These are phyloP conservation scores for Malassezia pachydermatis DNA, from an alignment of 1,284 basidiomycete species.

Conservation along the genomic window DNA sequence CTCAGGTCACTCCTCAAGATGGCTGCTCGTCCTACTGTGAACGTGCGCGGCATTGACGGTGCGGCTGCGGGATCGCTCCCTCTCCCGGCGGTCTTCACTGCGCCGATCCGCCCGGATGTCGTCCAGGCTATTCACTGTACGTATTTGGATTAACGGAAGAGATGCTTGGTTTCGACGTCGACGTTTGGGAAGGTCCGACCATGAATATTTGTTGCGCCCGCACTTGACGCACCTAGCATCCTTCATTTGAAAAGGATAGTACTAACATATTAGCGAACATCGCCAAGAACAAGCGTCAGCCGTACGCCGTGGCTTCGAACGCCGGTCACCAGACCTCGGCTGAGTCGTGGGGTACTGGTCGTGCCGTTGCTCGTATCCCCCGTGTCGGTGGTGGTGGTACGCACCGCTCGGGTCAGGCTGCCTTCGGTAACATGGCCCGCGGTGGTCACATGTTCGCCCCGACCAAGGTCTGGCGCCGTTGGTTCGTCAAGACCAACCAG, in stretches of 20 bases:
- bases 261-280: slow-evolving; percentile 65
- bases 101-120: slow-evolving; percentile 96
- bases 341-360: slow-evolving; percentile 99
- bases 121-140: slow-evolving; percentile 96
- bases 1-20: slow-evolving; percentile 16
- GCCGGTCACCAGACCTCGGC: slow-evolving; percentile 98
- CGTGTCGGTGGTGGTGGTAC: slow-evolving; percentile 99
- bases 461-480: slow-evolving; percentile 98
- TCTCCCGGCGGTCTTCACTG: slow-evolving; percentile 91
- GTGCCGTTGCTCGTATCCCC: slow-evolving; percentile 99
- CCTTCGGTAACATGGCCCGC: slow-evolving; percentile 62
- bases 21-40: slow-evolving; percentile 33
- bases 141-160: too few species aligned
- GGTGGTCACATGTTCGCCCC: slow-evolving; percentile 99
- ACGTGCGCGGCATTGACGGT: slow-evolving; percentile 50
- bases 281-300: slow-evolving; percentile 96
- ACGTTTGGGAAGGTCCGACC: neutral
- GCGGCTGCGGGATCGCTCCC: slow-evolving; percentile 73
- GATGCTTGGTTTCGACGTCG: neutral
- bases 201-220: neutral
- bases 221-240: neutral
- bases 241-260: too few species aligned
- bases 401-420: slow-evolving; percentile 91
- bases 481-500: slow-evolving; percentile 99
- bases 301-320: slow-evolving; percentile 92